Evolutionary conservation across 129 eudicot genomes (phyloP).

Genomic region (Cynara cardunculus): DNA sequence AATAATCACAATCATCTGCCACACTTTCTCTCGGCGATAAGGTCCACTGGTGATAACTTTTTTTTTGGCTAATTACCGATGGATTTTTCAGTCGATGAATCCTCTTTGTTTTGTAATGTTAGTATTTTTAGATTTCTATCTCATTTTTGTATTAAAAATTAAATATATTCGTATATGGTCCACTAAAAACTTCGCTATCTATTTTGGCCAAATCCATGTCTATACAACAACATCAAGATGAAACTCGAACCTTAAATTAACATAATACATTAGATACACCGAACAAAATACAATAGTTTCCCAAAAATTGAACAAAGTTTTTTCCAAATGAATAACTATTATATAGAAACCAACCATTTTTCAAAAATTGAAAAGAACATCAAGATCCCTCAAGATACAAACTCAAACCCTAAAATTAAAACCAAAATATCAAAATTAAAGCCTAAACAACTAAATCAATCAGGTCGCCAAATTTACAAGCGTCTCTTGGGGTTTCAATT

Average conservation of each 20-base stretch:
- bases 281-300: not conserved
- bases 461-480: too few relatives aligned
- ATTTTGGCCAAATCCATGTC: not conserved
- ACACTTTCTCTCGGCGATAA: too few relatives aligned
- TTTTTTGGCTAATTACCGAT: too few relatives aligned
- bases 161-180: not conserved
- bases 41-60: too few relatives aligned
- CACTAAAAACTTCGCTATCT: not conserved
- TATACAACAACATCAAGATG: too few relatives aligned
- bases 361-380: not conserved
- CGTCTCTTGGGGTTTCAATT: not conserved
- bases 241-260: not conserved
- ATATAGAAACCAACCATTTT: not conserved
- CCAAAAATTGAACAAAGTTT: not conserved
- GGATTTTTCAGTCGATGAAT: too few relatives aligned
- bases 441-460: not conserved
- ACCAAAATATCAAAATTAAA: not conserved
- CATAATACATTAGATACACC: not conserved
- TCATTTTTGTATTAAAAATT: too few relatives aligned
- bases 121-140: too few relatives aligned
- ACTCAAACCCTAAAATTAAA: not conserved
- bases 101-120: too few relatives aligned
- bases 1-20: too few relatives aligned
- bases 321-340: not conserved
- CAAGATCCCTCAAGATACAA: not conserved